Evolutionary conservation across 352 stramenopile species (phyloP).

Genomic region (Phytopythium montanum): DNA sequence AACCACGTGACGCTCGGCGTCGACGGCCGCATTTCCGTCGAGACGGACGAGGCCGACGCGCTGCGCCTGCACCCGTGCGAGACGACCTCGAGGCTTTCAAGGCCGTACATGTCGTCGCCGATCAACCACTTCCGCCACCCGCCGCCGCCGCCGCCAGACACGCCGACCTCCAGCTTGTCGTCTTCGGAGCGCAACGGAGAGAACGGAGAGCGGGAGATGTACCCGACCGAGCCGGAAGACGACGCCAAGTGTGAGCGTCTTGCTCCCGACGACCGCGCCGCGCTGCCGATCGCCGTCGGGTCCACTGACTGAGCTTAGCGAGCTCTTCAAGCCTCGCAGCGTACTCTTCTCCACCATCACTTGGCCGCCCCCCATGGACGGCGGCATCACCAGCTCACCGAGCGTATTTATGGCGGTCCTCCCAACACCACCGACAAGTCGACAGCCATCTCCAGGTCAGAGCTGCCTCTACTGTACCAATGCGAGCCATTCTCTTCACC

Average conservation of each 20-base stretch:
- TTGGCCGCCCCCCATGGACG: background rate
- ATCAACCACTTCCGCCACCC: slow-evolving; percentile 63
- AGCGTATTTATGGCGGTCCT: slow-evolving; percentile 3
- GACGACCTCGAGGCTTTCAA: slow-evolving; percentile 34
- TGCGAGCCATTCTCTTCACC: background rate
- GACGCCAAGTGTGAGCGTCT: slow-evolving; percentile 7
- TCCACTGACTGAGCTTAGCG: background rate
- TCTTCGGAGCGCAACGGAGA: slow-evolving; percentile 26
- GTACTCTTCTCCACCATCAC: background rate
- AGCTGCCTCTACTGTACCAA: background rate
- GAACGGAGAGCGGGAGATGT: slow-evolving; percentile 18
- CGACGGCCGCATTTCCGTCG: slow-evolving; percentile 34
- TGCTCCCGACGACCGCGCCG: too few species aligned
- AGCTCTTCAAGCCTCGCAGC: background rate
- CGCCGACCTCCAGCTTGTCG: slow-evolving; percentile 29
- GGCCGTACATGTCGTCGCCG: slow-evolving; percentile 56
- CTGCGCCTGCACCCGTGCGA: slow-evolving; percentile 49
- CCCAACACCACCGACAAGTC: background rate
- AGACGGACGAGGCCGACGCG: slow-evolving; percentile 43
- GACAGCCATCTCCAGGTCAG: background rate
- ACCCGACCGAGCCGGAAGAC: slow-evolving; percentile 12
- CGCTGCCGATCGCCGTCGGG: slow-evolving; percentile 2
- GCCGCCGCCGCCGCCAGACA: slow-evolving; percentile 24
- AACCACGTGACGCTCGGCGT: slow-evolving; percentile 51
- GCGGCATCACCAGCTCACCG: background rate